phyloP scores from a whole-genome alignment of 108 stramenopile species.

The Nannochloropsis salina region DNA sequence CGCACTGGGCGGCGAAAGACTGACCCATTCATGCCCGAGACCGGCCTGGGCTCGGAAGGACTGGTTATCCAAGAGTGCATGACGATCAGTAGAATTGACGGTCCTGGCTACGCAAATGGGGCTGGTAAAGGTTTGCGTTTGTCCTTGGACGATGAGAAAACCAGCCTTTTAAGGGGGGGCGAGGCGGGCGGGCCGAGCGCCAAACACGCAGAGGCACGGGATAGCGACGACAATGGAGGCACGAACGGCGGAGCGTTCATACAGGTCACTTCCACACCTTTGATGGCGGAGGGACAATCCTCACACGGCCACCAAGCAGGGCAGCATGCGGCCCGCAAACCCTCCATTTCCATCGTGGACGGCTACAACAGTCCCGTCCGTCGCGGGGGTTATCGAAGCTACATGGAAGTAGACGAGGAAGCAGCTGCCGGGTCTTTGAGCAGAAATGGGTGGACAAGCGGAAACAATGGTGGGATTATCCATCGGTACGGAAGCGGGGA shows the following conservation, averaged over 20 bases:
- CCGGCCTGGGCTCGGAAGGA: too few species aligned
- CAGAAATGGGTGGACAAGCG: slow-evolving; percentile 5
- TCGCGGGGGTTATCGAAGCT: neutral
- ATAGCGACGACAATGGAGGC: neutral
- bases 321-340: neutral
- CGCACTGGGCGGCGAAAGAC: too few species aligned
- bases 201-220: neutral
- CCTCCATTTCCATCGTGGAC: neutral
- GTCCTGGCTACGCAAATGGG: neutral
- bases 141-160: slow-evolving; percentile 6
- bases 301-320: neutral
- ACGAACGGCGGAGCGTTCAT: neutral
- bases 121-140: neutral
- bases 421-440: neutral
- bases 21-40: too few species aligned
- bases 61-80: too few species aligned
- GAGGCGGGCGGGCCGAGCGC: neutral
- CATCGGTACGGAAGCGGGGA: neutral
- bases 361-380: neutral
- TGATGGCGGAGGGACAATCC: slow-evolving; percentile 1
- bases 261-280: neutral
- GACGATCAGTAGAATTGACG: too few species aligned
- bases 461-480: neutral
- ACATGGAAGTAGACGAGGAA: neutral
- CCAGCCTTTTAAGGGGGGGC: neutral